Evolutionary conservation across 768 basidiomycete genomes (phyloP).

Genomic region (Podaxis sp.): DNA sequence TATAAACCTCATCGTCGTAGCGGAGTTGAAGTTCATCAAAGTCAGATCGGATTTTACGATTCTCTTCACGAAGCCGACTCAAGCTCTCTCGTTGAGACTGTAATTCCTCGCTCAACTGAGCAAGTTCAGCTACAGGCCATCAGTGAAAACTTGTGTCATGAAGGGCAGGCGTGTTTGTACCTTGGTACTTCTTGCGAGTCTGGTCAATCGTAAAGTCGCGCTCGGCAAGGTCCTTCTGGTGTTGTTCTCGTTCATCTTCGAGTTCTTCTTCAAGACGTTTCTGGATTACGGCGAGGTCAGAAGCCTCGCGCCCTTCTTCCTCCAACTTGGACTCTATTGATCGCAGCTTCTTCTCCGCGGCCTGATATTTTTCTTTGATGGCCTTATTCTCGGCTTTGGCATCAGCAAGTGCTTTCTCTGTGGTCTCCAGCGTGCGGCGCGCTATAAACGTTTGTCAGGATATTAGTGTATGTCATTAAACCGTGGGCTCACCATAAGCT

Average conservation of each 20-base stretch:
- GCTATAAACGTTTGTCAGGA: conserved; percentile 36
- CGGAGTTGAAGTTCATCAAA: conserved; percentile 73
- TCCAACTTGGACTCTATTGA: conserved; percentile 67
- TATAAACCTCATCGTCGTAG: conserved; percentile 77
- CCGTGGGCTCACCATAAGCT: conserved; percentile 46
- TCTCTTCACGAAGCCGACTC: conserved; percentile 77
- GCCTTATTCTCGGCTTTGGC: conserved; percentile 51
- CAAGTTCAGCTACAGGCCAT: conserved; percentile 58
- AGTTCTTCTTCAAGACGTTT: conserved; percentile 74
- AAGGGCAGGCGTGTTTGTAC: conserved; percentile 32
- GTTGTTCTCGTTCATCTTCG: conserved; percentile 75
- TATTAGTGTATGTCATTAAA: neutral
- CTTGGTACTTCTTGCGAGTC: conserved; percentile 85
- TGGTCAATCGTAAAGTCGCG: conserved; percentile 78
- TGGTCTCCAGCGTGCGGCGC: conserved; percentile 58
- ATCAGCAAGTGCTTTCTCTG: conserved; percentile 58
- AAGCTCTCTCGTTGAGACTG: conserved; percentile 77
- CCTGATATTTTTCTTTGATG: conserved; percentile 46
- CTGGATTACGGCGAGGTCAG: conserved; percentile 63
- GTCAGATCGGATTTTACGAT: conserved; percentile 73
- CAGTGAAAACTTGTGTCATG: neutral
- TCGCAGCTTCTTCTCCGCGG: conserved; percentile 50
- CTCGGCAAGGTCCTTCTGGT: conserved; percentile 78
- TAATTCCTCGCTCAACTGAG: conserved; percentile 79
- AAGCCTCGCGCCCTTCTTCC: conserved; percentile 65